These are phyloP conservation scores for Pistacia integerrima DNA, from an alignment of 345 rosid species.

Conservation along the genomic window DNA sequence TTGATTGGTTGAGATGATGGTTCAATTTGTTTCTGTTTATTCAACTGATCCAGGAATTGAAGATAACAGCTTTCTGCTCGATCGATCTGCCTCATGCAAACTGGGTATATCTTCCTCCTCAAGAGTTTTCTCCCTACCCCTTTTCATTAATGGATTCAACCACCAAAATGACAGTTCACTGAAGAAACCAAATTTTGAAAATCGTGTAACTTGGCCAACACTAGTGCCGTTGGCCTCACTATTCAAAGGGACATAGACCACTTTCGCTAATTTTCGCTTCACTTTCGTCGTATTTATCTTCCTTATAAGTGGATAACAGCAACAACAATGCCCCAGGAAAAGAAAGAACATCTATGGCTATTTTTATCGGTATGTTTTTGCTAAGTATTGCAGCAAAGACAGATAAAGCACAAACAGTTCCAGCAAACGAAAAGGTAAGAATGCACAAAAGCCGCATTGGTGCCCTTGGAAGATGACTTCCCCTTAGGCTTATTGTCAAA, in stretches of 20 bases:
- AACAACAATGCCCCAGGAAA: conserved; percentile 42
- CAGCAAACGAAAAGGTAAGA: conserved; percentile 28
- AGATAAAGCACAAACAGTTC: conserved; percentile 33
- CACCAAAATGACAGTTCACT: conserved; percentile 56
- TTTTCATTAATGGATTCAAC: conserved; percentile 53
- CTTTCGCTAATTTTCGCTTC: neutral
- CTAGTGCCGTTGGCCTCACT: conserved; percentile 3
- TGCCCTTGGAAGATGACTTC: conserved; percentile 26
- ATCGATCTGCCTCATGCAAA: conserved; percentile 25
- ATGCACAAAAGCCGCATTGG: conserved; percentile 10
- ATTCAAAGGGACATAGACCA: conserved; percentile 36
- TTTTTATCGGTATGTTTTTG: conserved; percentile 12
- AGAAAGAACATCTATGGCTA: conserved; percentile 29
- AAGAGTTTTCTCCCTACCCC: conserved; percentile 43
- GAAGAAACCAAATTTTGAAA: conserved; percentile 43
- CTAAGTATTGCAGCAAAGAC: conserved; percentile 24
- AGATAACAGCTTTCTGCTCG: conserved; percentile 48
- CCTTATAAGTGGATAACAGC: conserved; percentile 23
- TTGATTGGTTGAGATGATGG: conserved; percentile 26
- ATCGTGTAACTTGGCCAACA: conserved; percentile 37
- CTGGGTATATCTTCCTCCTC: conserved; percentile 48
- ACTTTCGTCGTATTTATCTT: neutral
- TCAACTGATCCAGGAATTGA: conserved; percentile 11
- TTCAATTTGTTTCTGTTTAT: conserved; percentile 25
- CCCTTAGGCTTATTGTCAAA: conserved; percentile 22